phyloP scores from a whole-genome alignment of 495 filamentous ascomycete species.

The Penicillium maclennaniae region DNA sequence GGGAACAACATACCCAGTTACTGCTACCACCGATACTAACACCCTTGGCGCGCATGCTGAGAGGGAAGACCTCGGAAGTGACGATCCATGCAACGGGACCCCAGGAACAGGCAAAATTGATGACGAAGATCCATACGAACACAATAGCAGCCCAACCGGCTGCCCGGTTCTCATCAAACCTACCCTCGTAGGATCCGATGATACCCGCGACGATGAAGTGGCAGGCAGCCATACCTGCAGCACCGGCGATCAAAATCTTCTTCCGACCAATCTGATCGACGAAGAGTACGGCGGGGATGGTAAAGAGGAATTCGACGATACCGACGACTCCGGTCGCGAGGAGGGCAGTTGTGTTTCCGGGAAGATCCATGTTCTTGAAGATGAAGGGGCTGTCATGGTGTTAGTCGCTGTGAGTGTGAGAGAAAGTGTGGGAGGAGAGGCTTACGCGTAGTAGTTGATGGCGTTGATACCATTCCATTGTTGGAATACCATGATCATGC shows the following conservation, averaged over 20 bases:
- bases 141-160: conserved; percentile 43
- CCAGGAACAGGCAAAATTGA: conserved; percentile 46
- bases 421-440: background rate
- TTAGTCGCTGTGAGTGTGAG: conserved; percentile 5
- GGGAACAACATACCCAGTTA: conserved; percentile 39
- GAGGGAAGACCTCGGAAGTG: conserved; percentile 43
- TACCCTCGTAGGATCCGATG: conserved; percentile 32
- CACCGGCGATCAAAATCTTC: conserved; percentile 71
- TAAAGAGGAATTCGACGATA: conserved; percentile 71
- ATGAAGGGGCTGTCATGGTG: conserved; percentile 30
- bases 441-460: conserved; percentile 30
- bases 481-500: conserved; percentile 49
- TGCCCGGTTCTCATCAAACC: conserved; percentile 23
- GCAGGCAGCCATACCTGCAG: conserved; percentile 65
- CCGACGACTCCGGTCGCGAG: conserved; percentile 74
- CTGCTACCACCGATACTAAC: conserved; percentile 39
- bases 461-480: conserved; percentile 59
- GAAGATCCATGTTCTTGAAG: conserved; percentile 32
- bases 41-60: conserved; percentile 43
- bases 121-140: conserved; percentile 43
- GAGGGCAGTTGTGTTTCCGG: conserved; percentile 54
- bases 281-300: conserved; percentile 64
- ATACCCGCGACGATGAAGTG: conserved; percentile 46
- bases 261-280: conserved; percentile 71
- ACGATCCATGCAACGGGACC: conserved; percentile 45